Evolutionary conservation across 169 alveolate species (phyloP).

Genomic region (Plasmodium billcollinsi): DNA sequence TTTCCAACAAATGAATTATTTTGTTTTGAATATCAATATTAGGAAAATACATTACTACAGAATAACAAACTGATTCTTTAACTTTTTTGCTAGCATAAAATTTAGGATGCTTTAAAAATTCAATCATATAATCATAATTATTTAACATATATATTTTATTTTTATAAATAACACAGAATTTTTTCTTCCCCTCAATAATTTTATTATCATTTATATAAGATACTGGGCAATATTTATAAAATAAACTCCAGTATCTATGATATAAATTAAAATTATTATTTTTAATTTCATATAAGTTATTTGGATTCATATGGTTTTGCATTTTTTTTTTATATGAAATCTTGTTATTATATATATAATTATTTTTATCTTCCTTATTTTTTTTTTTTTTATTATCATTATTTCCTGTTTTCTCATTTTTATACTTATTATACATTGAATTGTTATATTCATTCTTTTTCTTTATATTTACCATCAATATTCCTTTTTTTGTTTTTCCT

Average conservation of each 20-base stretch:
- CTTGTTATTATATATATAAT: background rate
- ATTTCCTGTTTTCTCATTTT: background rate
- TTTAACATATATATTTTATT: constrained; percentile 47
- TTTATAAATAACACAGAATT: constrained; percentile 17
- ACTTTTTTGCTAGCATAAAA: constrained; percentile 57
- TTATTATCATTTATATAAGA: constrained; percentile 53
- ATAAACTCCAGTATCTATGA: constrained; percentile 39
- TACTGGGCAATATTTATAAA: constrained; percentile 62
- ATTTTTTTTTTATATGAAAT: no score
- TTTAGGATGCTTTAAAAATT: constrained; percentile 46
- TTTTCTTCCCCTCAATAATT: constrained; percentile 35
- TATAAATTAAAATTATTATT: constrained; percentile 9
- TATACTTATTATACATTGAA: background rate
- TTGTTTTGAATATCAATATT: constrained; percentile 20
- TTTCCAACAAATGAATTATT: constrained; percentile 11
- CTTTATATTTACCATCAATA: constrained; percentile 18
- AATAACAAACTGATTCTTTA: constrained; percentile 29
- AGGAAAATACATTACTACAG: constrained; percentile 52
- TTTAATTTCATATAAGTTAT: background rate
- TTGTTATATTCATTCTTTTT: background rate
- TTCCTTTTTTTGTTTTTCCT: background rate
- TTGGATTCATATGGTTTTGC: background rate
- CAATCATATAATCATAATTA: constrained; percentile 28
- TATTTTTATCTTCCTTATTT: background rate
- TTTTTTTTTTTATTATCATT: background rate